Evolutionary conservation across 202 grass and related monocot genomes (phyloP).

Genomic region (Schoenoplectus tabernaemontani): DNA sequence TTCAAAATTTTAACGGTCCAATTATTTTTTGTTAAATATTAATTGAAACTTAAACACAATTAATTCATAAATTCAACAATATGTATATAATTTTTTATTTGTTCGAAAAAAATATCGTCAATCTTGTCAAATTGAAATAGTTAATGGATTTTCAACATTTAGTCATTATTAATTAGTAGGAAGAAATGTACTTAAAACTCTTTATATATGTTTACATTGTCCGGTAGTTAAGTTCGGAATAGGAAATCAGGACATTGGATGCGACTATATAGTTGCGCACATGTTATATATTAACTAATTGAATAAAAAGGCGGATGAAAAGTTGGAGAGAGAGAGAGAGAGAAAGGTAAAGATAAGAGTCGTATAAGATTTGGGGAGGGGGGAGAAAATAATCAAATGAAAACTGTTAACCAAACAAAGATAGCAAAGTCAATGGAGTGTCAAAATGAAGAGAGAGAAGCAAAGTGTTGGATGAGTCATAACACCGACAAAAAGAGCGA

Average conservation of each 20-base stretch:
- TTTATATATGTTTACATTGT: not conserved
- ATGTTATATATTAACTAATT: not conserved
- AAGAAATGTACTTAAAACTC: too few species aligned
- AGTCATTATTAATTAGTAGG: not conserved
- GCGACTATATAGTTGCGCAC: too few species aligned
- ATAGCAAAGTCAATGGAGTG: not conserved
- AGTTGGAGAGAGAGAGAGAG: not conserved
- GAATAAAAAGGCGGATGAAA: not conserved
- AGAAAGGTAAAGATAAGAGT: too few species aligned
- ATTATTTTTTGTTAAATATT: not conserved
- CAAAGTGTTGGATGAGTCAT: conserved; percentile 3
- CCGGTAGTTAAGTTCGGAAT: not conserved
- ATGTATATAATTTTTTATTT: not conserved
- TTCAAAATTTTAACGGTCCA: not conserved
- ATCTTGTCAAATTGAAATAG: not conserved
- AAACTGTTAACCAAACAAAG: not conserved
- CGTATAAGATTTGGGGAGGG: too few species aligned
- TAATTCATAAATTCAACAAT: not conserved
- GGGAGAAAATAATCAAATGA: not conserved
- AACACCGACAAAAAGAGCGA: not conserved
- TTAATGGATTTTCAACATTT: not conserved
- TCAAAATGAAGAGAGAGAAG: not conserved
- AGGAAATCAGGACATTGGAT: not conserved
- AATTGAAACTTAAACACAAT: not conserved
- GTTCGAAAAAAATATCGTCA: not conserved